A percentile compares a stretch with the other conserved stretches of the same genome.
Evolutionary conservation across 176 grass and related monocot species (phyloP).

Genomic region (Bonia amplexicaulis): DNA sequence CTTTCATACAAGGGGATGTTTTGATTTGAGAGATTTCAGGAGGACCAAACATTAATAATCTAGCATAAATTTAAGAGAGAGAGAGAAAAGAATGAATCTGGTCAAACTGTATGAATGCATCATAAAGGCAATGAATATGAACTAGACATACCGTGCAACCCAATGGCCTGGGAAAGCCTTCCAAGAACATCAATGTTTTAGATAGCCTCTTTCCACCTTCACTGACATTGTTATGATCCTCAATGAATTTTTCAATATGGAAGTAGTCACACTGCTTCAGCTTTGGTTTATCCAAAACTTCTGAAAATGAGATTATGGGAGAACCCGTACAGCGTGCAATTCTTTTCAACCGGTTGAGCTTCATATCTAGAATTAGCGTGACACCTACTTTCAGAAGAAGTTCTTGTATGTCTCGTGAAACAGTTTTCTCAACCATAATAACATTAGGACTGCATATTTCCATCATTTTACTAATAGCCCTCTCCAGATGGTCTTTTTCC

Average conservation of each 20-base stretch:
- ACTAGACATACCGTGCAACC: slow-evolving; percentile 67
- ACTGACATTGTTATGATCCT: slow-evolving; percentile 54
- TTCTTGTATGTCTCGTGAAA: slow-evolving; percentile 78
- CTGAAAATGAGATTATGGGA: slow-evolving; percentile 69
- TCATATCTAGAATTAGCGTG: slow-evolving; percentile 78
- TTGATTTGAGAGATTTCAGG: neutral
- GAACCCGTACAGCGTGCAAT: slow-evolving; percentile 77
- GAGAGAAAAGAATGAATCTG: neutral
- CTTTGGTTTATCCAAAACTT: slow-evolving; percentile 57
- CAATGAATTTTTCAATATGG: slow-evolving; percentile 69
- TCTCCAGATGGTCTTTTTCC: slow-evolving; percentile 68
- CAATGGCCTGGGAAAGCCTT: slow-evolving; percentile 71
- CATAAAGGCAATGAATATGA: slow-evolving; percentile 11
- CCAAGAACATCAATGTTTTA: slow-evolving; percentile 87
- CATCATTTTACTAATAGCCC: slow-evolving; percentile 64
- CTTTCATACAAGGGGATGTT: neutral
- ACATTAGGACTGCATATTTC: slow-evolving; percentile 73
- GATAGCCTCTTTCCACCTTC: slow-evolving; percentile 63
- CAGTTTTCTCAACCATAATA: slow-evolving; percentile 84
- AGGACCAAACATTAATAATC: neutral
- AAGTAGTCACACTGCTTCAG: slow-evolving; percentile 73
- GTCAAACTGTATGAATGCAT: neutral
- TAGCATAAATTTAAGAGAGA: neutral
- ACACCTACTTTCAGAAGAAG: slow-evolving; percentile 64
- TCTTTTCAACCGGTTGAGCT: slow-evolving; percentile 57